Evolutionary conservation across 2,329 filamentous ascomycete species (phyloP).

Genomic region (Aspergillus sp.): DNA sequence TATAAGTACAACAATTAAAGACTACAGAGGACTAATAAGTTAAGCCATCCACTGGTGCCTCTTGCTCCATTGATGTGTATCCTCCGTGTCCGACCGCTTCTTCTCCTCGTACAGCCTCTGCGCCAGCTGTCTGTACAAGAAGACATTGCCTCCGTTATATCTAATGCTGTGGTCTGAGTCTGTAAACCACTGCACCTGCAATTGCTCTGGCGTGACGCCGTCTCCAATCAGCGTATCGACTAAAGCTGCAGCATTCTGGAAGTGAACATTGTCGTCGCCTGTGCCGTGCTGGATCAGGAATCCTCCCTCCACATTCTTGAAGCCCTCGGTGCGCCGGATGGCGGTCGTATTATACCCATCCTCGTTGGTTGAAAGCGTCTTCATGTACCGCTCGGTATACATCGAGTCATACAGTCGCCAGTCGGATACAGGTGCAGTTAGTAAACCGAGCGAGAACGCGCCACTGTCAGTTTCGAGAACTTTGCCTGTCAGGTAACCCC

Average conservation of each 20-base stretch:
- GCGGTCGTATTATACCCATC: conserved; percentile 62
- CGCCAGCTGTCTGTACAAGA: conserved; percentile 64
- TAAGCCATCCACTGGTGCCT: neutral
- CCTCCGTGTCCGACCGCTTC: conserved; percentile 42
- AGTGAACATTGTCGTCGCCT: conserved; percentile 71
- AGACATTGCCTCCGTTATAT: conserved; percentile 57
- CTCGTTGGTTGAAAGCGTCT: conserved; percentile 56
- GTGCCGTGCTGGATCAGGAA: conserved; percentile 66
- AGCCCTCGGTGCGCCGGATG: conserved; percentile 58
- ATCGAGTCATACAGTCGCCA: conserved; percentile 71
- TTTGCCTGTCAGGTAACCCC: conserved; percentile 66
- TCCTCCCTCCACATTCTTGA: conserved; percentile 61
- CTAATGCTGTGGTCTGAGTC: conserved; percentile 63
- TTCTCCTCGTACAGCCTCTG: conserved; percentile 63
- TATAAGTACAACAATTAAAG: neutral
- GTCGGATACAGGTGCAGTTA: conserved; percentile 66
- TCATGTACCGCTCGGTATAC: conserved; percentile 74
- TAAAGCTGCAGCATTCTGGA: conserved; percentile 64
- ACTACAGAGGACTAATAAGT: neutral
- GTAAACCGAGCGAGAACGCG: conserved; percentile 62
- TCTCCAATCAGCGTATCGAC: conserved; percentile 61
- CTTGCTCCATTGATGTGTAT: conserved; percentile 49
- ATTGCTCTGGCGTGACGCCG: conserved; percentile 60
- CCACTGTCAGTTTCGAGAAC: conserved; percentile 63
- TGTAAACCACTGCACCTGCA: conserved; percentile 65